Evolutionary conservation across 441 rosid species (phyloP), one percentile per base, ranked within the genome.

Genomic region (Viola pubescens): DNA sequence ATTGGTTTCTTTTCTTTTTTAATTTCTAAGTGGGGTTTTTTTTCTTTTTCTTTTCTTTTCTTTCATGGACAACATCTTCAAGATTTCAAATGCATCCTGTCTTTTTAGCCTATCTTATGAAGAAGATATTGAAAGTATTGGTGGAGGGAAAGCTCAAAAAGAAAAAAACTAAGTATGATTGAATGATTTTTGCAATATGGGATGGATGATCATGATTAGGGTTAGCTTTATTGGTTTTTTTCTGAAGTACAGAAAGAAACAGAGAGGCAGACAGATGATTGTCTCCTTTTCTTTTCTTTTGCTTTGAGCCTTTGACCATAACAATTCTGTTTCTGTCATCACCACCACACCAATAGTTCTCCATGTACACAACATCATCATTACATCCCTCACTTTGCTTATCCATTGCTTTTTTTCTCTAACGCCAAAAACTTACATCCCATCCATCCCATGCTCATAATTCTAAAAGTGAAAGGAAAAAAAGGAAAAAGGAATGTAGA

Each of bases 341-440:
- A 59, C 4, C 70, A 74, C 66, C 48, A 65, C 71, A 73, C 64
- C 49, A 65, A 16, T 70, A 66, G 75, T 76, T 83, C 80, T 63
- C 78, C 55, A 71, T 69, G 61, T 71, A 75, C 84, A 64, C 70
- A 72, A 71, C 87, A 85, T 68, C 77, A 81, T 82, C 82, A 83
- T 90, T 84, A 49, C 91, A 19, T 48, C 44, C 52, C 60, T 26
- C 48, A 57, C 26, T 54, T 54, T 65, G 53, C 26, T 63, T 58
- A 74, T 65, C 64, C 48, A 56, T 60, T 8, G 73, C 73, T 71
- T 74, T 80, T n/a, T n/a, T n/a, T n/a, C 79, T 59, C 63, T 70
- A 72, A 73, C 81, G 82, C 66, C 62, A 51, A 48, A 9, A 34
- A 72, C 69, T 60, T 77, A 59, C 74, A 78, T 67, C 73, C 78